Base-by-base conservation (phyloP, 73 alveolate genomes). In the Paramecium octaurelia region DNA sequence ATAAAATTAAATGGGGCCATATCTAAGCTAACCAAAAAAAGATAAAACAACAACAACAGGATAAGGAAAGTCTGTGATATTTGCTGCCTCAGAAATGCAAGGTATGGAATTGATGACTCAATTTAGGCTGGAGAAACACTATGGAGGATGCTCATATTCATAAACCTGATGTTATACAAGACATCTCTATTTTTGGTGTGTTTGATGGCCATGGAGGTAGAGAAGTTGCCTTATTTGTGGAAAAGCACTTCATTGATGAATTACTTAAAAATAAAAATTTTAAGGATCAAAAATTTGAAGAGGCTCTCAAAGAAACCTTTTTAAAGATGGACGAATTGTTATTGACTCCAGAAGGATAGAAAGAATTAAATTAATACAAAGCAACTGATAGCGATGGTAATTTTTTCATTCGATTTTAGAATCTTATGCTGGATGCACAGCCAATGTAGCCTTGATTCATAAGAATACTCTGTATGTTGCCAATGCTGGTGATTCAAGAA, bases 401-500 rank as follows among this genome's bases (percentile, higher is more conserved):
- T 83, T 60, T 73, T 73, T 20, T 83, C 3, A 86, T 48, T 40
- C 46, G 20, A 85, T 38, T 23, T 43, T 76, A 92, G 94, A 36
- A 70, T 95, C 89, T 58, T 92, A 93, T 38, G 96, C 98, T 10
- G 99, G 99, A 21, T 96, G 99, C 93, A 94, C 99, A 23, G 98
- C 99, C 35, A 92, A 92, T 86, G 98, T 96, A 0, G 98, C 94
- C 8, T 92, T 98, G 85, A 93, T 98, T 2, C 95, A 97, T 10
- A 97, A 96, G 54, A 92, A 93, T 34, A 95, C 95, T 59, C 80
- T 97, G 31, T 94, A 69, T 77, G 96, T 97, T 34, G 99, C 99
- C 4, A 97, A 97, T 86, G 98, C 99, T 14, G 99, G 99, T 1
- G 99, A 97, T 93, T 97, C 99, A 23, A 86, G 99, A 58, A 93